Evolutionary conservation across 2,329 filamentous ascomycete genomes (phyloP).

Genomic region (Stylonectria norvegica): DNA sequence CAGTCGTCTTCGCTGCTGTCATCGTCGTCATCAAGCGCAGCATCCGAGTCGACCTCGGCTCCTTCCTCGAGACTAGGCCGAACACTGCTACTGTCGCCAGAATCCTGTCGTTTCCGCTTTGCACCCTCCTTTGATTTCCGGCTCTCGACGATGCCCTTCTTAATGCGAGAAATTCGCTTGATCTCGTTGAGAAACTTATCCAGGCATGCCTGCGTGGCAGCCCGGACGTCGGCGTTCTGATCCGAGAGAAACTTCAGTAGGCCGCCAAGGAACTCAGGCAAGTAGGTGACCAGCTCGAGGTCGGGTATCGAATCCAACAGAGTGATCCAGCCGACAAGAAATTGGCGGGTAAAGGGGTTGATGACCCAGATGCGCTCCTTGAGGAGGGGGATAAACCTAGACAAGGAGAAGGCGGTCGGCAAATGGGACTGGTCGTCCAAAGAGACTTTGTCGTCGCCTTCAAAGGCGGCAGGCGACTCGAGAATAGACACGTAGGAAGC

Average conservation of each 20-base stretch:
- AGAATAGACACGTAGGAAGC: conserved; percentile 91
- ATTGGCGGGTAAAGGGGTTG: conserved; percentile 91
- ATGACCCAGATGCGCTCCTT: conserved; percentile 92
- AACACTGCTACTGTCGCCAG: conserved; percentile 63
- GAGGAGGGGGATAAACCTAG: conserved; percentile 85
- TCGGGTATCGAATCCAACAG: conserved; percentile 95
- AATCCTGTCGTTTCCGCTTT: conserved; percentile 66
- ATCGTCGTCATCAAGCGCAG: conserved; percentile 53
- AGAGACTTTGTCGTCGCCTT: conserved; percentile 45
- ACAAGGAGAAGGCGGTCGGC: conserved; percentile 87
- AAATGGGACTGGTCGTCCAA: conserved; percentile 48
- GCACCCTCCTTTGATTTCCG: conserved; percentile 66
- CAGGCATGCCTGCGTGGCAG: conserved; percentile 81
- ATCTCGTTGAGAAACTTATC: conserved; percentile 92
- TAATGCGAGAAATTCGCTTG: conserved; percentile 87
- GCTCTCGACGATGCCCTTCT: conserved; percentile 87
- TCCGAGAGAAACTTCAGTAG: conserved; percentile 90
- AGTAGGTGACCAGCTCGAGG: conserved; percentile 85
- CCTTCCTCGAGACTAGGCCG: conserved; percentile 57
- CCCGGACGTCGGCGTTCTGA: conserved; percentile 88
- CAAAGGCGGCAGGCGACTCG: conserved; percentile 51
- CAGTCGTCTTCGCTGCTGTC: conserved; percentile 82
- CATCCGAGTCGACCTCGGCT: conserved; percentile 57
- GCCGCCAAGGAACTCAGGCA: conserved; percentile 88
- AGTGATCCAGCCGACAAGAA: conserved; percentile 94